phyloP scores from a whole-genome alignment of 1,284 basidiomycete species.

The Phaffia rhodozyma region DNA sequence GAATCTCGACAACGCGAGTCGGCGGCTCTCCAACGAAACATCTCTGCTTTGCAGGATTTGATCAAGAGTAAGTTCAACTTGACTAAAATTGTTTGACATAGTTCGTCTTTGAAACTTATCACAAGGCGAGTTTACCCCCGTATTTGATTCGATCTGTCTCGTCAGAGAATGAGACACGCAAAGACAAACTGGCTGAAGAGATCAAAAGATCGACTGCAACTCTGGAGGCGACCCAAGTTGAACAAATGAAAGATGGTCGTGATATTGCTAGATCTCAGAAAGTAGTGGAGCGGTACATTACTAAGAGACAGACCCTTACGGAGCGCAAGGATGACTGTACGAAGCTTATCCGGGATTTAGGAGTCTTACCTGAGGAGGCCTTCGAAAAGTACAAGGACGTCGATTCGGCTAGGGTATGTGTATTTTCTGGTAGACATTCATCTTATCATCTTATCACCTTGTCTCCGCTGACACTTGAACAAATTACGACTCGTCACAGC shows the following conservation, averaged over 20 bases:
- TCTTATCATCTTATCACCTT: neutral
- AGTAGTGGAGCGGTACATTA: conserved; percentile 82
- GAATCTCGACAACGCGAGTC: conserved; percentile 59
- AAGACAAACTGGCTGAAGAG: conserved; percentile 50
- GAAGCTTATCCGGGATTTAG: conserved; percentile 86
- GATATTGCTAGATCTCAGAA: conserved; percentile 83
- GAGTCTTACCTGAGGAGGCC: conserved; percentile 91
- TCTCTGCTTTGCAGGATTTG: conserved; percentile 51
- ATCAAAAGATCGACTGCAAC: conserved; percentile 53
- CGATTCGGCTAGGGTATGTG: conserved; percentile 62
- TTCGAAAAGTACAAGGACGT: conserved; percentile 85
- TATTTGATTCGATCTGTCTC: neutral
- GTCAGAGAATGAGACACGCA: conserved; percentile 37
- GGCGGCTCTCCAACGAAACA: conserved; percentile 49
- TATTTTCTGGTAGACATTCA: neutral
- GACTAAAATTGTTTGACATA: conserved; percentile 6
- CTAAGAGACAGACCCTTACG: conserved; percentile 74
- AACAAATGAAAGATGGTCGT: conserved; percentile 74
- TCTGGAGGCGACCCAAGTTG: conserved; percentile 64
- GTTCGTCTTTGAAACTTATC: conserved; percentile 14
- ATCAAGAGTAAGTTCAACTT: conserved; percentile 45
- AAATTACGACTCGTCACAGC: conserved; percentile 38
- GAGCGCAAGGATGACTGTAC: conserved; percentile 85
- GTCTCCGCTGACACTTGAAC: conserved; percentile 6
- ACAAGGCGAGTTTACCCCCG: neutral